phyloP scores from a whole-genome alignment of 176 grass and related monocot species.

The Bonia amplexicaulis region DNA sequence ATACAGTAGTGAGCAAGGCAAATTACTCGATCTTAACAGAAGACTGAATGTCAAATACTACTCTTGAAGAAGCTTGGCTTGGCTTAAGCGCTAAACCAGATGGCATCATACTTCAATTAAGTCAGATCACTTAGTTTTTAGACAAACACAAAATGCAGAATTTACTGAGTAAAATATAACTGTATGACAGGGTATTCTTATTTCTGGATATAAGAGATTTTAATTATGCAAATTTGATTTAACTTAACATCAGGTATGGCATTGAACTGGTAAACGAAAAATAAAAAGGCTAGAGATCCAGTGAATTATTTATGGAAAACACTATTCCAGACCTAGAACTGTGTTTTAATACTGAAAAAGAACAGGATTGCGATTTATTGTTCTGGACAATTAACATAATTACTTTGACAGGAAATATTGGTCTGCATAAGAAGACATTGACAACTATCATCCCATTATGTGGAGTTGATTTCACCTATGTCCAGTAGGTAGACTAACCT shows the following conservation, averaged over 20 bases:
- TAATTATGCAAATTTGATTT: not conserved
- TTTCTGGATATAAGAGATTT: not conserved
- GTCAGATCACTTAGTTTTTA: not conserved
- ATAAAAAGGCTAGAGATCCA: not conserved
- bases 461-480: not conserved
- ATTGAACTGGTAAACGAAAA: not conserved
- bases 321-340: not conserved
- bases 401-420: not conserved
- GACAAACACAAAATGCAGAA: not conserved
- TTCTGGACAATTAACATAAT: not conserved
- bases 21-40: not conserved
- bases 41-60: not conserved
- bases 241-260: not conserved
- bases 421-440: not conserved
- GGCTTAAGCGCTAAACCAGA: not conserved
- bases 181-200: not conserved
- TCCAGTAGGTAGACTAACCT: constrained; percentile 31
- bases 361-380: not conserved
- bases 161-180: not conserved
- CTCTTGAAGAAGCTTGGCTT: not conserved
- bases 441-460: not conserved
- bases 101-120: not conserved
- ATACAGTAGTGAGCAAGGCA: not conserved
- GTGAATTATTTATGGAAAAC: not conserved
- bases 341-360: not conserved